phyloP scores from a whole-genome alignment of 371 early-diverging fungal genomes.

The Basidiobolus heterosporus region DNA sequence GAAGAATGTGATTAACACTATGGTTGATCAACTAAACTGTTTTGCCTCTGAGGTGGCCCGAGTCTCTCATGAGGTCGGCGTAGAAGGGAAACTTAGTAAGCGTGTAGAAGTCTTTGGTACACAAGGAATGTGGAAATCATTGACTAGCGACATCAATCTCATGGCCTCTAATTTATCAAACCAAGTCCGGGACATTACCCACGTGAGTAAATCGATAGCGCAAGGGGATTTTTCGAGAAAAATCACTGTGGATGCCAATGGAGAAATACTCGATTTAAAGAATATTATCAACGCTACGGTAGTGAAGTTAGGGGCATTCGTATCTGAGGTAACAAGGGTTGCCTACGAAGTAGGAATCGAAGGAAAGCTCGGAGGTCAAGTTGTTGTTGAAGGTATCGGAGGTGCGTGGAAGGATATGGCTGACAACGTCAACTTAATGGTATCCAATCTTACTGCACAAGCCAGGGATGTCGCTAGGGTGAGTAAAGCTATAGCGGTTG shows the following conservation, averaged over 20 bases:
- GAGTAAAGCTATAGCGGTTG: constrained; percentile 26
- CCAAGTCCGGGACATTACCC: constrained; percentile 35
- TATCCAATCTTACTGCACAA: constrained; percentile 31
- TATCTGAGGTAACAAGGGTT: constrained; percentile 41
- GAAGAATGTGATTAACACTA: constrained; percentile 28
- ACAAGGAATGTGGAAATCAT: constrained; percentile 25
- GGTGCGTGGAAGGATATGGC: constrained; percentile 43
- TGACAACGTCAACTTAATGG: constrained; percentile 46
- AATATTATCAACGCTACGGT: constrained; percentile 45
- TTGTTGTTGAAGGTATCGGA: constrained; percentile 27
- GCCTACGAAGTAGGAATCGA: constrained; percentile 45
- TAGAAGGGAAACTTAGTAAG: constrained; percentile 24
- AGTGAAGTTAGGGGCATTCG: constrained; percentile 34
- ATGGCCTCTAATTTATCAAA: constrained; percentile 28
- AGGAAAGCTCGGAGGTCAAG: constrained; percentile 38
- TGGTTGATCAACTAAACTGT: constrained; percentile 25
- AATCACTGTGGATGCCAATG: constrained; percentile 23
- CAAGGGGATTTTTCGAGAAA: constrained; percentile 39
- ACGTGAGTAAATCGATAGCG: constrained; percentile 35
- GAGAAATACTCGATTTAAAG: constrained; percentile 44
- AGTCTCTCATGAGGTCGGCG: constrained; percentile 26
- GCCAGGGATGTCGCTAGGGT: constrained; percentile 29
- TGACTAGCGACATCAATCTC: constrained; percentile 34
- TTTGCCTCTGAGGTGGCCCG: constrained; percentile 32
- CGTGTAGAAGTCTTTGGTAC: constrained; percentile 10